Evolutionary conservation across 768 basidiomycete genomes (phyloP).

Genomic region (Chlorophyllum brunneum): DNA sequence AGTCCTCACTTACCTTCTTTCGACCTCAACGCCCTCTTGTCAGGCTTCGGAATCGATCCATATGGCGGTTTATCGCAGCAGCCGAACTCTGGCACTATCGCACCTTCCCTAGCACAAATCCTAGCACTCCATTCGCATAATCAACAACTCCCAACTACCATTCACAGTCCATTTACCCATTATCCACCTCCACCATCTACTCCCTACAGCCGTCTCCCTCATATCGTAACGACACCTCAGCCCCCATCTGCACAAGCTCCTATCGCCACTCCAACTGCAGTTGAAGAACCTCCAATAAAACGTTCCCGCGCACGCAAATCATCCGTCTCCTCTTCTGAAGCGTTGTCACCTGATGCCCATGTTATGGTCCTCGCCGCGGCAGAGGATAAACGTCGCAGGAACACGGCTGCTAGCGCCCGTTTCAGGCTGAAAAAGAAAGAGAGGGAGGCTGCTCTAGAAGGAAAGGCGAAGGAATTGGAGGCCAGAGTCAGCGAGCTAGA

Average conservation of each 20-base stretch:
- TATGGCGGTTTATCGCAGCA: slow-evolving; percentile 27
- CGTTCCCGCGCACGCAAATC: slow-evolving; percentile 54
- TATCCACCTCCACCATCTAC: slow-evolving; percentile 19
- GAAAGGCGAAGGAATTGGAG: slow-evolving; percentile 81
- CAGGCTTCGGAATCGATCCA: slow-evolving; percentile 41
- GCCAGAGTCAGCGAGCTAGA: slow-evolving; percentile 76
- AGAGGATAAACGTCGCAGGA: slow-evolving; percentile 91
- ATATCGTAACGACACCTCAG: slow-evolving; percentile 13
- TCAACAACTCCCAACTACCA: slow-evolving; percentile 20
- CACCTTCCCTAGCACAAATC: slow-evolving; percentile 68
- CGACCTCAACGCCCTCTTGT: slow-evolving; percentile 35
- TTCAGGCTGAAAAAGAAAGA: slow-evolving; percentile 97
- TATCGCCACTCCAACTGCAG: slow-evolving; percentile 17
- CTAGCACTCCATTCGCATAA: slow-evolving; percentile 50
- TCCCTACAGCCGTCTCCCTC: slow-evolving; percentile 20
- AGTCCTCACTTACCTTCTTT: slow-evolving; percentile 32
- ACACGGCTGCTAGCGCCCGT: slow-evolving; percentile 89
- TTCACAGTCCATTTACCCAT: slow-evolving; percentile 14
- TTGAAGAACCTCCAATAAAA: slow-evolving; percentile 41
- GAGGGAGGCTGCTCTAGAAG: slow-evolving; percentile 85
- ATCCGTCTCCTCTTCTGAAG: slow-evolving; percentile 34
- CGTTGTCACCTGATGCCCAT: slow-evolving; percentile 18
- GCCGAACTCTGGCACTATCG: slow-evolving; percentile 26
- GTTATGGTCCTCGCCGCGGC: slow-evolving; percentile 41
- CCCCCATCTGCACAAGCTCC: slow-evolving; percentile 15